Evolutionary conservation across 2,329 filamentous ascomycete genomes (phyloP).

Genomic region (Blumeriella jaapii): DNA sequence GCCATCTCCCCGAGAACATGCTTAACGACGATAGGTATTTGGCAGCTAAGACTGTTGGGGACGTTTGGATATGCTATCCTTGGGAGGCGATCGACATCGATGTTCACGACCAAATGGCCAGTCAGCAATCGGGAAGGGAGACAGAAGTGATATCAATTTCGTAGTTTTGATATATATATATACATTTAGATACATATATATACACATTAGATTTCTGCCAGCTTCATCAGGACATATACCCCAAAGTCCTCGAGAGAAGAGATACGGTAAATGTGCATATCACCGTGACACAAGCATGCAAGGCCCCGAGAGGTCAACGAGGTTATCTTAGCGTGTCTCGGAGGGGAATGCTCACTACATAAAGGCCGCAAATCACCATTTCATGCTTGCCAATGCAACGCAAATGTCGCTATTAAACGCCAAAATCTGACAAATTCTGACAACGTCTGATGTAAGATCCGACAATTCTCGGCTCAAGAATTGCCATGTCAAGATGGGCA

Average conservation of each 20-base stretch:
- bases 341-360: slow-evolving; percentile 3
- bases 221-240: too few species aligned
- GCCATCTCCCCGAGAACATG: slow-evolving; percentile 67
- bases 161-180: too few species aligned
- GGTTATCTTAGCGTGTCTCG: slow-evolving; percentile 6
- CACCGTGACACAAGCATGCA: too few species aligned
- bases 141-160: background rate
- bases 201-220: too few species aligned
- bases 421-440: background rate
- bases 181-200: too few species aligned
- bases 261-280: too few species aligned
- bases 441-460: too few species aligned
- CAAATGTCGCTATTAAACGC: background rate
- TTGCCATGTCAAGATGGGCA: too few species aligned
- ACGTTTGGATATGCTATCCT: slow-evolving; percentile 98
- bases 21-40: slow-evolving; percentile 62
- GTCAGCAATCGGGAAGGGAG: slow-evolving; percentile 18
- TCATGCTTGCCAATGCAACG: background rate
- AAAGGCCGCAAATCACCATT: slow-evolving; percentile 2
- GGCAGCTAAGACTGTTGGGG: slow-evolving; percentile 78
- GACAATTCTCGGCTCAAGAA: too few species aligned
- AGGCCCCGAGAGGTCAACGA: background rate
- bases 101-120: slow-evolving; percentile 68
- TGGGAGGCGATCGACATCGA: slow-evolving; percentile 96
- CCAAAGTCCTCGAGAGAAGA: too few species aligned